These are phyloP conservation scores for Globisporangium spiculum DNA, from an alignment of 352 stramenopile genomes.

Conservation along the genomic window DNA sequence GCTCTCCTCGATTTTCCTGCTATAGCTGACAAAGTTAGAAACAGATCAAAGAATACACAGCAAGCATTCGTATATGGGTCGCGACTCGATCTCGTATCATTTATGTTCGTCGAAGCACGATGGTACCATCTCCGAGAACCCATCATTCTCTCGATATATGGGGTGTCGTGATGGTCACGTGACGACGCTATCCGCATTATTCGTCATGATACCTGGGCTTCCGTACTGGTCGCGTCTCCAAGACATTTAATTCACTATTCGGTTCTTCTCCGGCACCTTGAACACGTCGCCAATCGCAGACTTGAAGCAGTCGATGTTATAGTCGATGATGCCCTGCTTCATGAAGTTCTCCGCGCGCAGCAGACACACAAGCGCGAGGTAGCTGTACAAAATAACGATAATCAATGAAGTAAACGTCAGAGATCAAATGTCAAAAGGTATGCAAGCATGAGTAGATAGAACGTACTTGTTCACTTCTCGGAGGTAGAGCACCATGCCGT, in stretches of 20 bases:
- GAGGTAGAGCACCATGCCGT: conserved; percentile 96
- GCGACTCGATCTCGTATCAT: conserved; percentile 2
- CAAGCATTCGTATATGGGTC: background rate
- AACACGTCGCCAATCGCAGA: conserved; percentile 90
- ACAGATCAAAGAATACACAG: background rate
- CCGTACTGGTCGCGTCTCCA: background rate
- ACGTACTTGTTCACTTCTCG: conserved; percentile 90
- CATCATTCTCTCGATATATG: background rate
- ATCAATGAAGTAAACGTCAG: conserved; percentile 1
- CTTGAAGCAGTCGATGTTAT: conserved; percentile 99
- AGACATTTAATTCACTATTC: conserved; percentile 32
- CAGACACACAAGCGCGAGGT: conserved; percentile 98
- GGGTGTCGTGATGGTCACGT: background rate
- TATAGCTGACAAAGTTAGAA: background rate
- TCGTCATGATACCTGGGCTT: background rate
- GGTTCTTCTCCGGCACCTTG: conserved; percentile 60
- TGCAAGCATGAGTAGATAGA: background rate
- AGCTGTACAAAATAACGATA: conserved; percentile 35
- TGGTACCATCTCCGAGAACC: background rate
- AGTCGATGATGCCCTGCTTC: conserved; percentile 98
- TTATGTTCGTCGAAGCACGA: background rate
- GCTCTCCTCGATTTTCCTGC: background rate
- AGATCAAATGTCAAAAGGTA: background rate
- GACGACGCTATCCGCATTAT: background rate
- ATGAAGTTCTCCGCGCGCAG: conserved; percentile 96